Evolutionary conservation across 1,139 yeast species (phyloP).

Genomic region (Yamadazyma sp.): DNA sequence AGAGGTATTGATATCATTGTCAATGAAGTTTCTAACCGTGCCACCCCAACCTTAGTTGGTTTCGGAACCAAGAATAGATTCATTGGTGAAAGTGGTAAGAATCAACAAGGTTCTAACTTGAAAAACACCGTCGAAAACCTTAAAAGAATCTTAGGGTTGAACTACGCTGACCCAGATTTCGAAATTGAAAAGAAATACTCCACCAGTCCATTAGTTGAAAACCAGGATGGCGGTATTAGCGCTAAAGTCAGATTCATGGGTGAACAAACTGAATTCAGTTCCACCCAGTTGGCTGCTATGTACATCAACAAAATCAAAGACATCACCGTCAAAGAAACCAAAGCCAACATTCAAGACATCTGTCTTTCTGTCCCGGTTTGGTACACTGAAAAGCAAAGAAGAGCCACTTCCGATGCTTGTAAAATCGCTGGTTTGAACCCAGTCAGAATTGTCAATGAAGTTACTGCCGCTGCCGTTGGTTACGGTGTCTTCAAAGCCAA

Average conservation of each 20-base stretch:
- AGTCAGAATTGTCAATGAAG: constrained; percentile 94
- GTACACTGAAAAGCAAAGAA: constrained; percentile 96
- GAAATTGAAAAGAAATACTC: constrained; percentile 72
- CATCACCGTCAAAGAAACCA: constrained; percentile 79
- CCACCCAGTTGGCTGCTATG: constrained; percentile 93
- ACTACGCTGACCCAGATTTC: constrained; percentile 74
- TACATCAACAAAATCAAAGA: constrained; percentile 87
- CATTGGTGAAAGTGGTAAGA: constrained; percentile 94
- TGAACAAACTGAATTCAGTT: constrained; percentile 73
- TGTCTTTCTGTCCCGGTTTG: constrained; percentile 95
- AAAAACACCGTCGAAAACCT: constrained; percentile 95
- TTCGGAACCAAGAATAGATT: constrained; percentile 87
- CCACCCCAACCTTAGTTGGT: constrained; percentile 94
- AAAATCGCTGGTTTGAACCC: constrained; percentile 96
- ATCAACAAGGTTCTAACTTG: constrained; percentile 92
- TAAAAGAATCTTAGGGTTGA: constrained; percentile 86
- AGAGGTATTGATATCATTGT: constrained; percentile 98
- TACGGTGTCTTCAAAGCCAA: constrained; percentile 98
- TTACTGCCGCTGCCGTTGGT: constrained; percentile 98
- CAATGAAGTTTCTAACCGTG: constrained; percentile 96
- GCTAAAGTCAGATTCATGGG: constrained; percentile 86
- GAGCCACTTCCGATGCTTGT: constrained; percentile 95
- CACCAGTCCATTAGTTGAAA: constrained; percentile 67
- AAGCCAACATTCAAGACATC: constrained; percentile 78
- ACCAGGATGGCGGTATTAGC: constrained; percentile 72